phyloP scores from a whole-genome alignment of 305 asterid genomes.

The Solanum hybrid region DNA sequence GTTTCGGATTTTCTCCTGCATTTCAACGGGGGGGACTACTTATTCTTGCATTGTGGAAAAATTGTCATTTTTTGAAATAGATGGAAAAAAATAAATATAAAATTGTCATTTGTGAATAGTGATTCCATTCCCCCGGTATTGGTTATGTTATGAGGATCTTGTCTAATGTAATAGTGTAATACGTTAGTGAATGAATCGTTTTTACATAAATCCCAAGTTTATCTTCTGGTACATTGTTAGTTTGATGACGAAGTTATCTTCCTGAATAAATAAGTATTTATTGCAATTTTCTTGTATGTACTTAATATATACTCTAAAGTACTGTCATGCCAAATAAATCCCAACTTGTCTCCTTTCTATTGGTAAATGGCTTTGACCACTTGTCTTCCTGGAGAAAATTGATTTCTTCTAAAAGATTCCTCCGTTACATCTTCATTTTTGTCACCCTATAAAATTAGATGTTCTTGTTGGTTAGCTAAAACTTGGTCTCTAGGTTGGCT shows the following conservation, averaged over 20 bases:
- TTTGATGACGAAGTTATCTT: background rate
- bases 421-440: background rate
- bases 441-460: background rate
- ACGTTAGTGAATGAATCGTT: background rate
- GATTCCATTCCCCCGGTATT: background rate
- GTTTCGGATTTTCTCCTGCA: background rate
- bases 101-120: background rate
- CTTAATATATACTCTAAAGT: background rate
- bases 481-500: background rate
- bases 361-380: slow-evolving; percentile 3
- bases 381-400: background rate
- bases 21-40: background rate
- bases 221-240: background rate
- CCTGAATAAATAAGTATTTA: background rate
- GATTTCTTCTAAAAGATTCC: background rate
- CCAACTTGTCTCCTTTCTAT: background rate
- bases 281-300: background rate
- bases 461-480: background rate
- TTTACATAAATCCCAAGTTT: background rate
- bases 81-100: background rate
- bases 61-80: background rate
- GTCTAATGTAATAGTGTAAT: background rate
- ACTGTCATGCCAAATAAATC: background rate
- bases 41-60: background rate
- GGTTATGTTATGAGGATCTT: background rate